Percentiles rank a stretch among this genome's conserved stretches.
phyloP scores from a whole-genome alignment of 2,329 filamentous ascomycete species.

The Penicillium rolfsii region DNA sequence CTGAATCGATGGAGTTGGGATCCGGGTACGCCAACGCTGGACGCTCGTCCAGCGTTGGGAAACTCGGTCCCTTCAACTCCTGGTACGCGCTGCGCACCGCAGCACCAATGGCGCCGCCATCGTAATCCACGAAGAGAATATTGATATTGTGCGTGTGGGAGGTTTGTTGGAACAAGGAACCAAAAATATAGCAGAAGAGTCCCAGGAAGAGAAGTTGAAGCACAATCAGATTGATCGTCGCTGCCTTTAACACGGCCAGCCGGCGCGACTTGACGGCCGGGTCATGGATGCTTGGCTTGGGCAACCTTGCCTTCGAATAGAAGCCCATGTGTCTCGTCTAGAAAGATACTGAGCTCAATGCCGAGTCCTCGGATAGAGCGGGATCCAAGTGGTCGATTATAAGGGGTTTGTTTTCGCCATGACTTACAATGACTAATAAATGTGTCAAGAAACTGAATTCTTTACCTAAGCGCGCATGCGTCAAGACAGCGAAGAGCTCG shows the following conservation, averaged over 20 bases:
- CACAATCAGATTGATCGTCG: slow-evolving; percentile 34
- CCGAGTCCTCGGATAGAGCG: no score
- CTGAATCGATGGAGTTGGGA: slow-evolving; percentile 24
- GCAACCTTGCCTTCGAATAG: slow-evolving; percentile 25
- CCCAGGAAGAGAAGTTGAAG: slow-evolving; percentile 44
- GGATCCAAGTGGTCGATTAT: not conserved
- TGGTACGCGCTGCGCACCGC: slow-evolving; percentile 40
- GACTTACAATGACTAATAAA: not conserved
- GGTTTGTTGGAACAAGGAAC: slow-evolving; percentile 41
- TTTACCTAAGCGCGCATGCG: not conserved
- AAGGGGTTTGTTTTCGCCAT: no score
- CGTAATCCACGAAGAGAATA: slow-evolving; percentile 46
- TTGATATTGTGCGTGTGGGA: slow-evolving; percentile 40
- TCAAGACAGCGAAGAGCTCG: not conserved
- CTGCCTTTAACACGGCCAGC: slow-evolving; percentile 24
- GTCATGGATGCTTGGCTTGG: slow-evolving; percentile 25
- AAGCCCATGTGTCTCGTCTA: slow-evolving; percentile 16
- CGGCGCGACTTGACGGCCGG: slow-evolving; percentile 25
- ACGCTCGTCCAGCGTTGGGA: slow-evolving; percentile 37
- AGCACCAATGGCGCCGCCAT: slow-evolving; percentile 40
- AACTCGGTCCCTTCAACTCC: slow-evolving; percentile 30
- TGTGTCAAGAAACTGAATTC: not conserved
- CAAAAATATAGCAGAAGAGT: slow-evolving; percentile 44
- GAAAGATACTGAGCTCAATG: no score
- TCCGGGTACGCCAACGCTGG: slow-evolving; percentile 23